Conservation (phyloP, 441 rosid species). For the Populus hybrid region DNA sequence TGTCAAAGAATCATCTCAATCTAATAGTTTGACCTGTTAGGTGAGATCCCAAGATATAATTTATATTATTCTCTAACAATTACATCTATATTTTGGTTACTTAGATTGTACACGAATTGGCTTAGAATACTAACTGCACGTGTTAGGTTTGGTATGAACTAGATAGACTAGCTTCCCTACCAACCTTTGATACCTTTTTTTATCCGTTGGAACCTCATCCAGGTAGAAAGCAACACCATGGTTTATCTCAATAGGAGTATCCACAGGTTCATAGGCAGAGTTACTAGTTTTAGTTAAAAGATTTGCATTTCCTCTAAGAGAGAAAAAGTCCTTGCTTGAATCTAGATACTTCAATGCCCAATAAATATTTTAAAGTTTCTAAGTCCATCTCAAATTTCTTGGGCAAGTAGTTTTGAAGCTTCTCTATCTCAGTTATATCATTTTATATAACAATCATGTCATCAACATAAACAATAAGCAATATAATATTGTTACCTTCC, state of each 20-base stretch:
- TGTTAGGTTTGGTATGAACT: not conserved
- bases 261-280: not conserved
- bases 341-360: not conserved
- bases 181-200: not conserved
- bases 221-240: not conserved
- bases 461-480: slow-evolving; percentile 3
- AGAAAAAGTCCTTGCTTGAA: slow-evolving; percentile 1
- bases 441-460: not conserved
- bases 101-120: not conserved
- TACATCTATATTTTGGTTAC: too few species aligned
- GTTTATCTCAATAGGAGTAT: slow-evolving; percentile 3
- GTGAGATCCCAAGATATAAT: too few species aligned
- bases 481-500: not conserved
- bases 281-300: not conserved
- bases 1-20: too few species aligned
- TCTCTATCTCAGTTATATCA: not conserved
- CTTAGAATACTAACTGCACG: not conserved
- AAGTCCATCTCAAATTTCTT: not conserved
- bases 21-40: too few species aligned
- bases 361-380: not conserved
- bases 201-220: not conserved
- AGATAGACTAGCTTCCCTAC: not conserved
- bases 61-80: too few species aligned
- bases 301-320: not conserved
- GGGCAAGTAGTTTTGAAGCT: not conserved